Percentiles rank a stretch among this genome's conserved stretches.
Evolutionary conservation across 345 rosid genomes (phyloP).

Genomic region (Populus nigra): DNA sequence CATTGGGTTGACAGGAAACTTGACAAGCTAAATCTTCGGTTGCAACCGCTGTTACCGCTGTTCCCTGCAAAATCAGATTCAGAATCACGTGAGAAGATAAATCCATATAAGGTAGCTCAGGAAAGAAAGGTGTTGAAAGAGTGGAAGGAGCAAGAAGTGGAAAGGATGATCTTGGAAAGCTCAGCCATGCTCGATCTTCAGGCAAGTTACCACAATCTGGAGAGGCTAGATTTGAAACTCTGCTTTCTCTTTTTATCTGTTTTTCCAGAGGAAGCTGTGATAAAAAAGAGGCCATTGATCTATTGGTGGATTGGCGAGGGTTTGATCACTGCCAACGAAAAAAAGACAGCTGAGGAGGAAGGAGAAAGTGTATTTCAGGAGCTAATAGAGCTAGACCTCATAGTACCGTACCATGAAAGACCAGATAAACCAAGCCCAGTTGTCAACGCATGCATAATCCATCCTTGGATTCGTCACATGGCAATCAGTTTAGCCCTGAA

Average conservation of each 20-base stretch:
- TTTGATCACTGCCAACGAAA: not conserved
- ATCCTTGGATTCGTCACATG: constrained; percentile 12
- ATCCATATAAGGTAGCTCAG: too few relatives aligned
- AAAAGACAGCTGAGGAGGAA: constrained; percentile 6
- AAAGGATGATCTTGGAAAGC: not conserved
- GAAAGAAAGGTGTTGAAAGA: not conserved
- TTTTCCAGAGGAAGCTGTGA: not conserved
- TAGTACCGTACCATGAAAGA: not conserved
- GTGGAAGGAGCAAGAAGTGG: not conserved
- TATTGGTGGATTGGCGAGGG: constrained; percentile 13
- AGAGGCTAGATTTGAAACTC: not conserved
- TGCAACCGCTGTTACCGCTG: too few relatives aligned
- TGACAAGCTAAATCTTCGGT: too few relatives aligned
- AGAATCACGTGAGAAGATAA: too few relatives aligned
- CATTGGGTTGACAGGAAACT: too few relatives aligned
- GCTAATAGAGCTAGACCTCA: not conserved
- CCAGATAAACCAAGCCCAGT: not conserved
- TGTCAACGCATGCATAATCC: constrained; percentile 13
- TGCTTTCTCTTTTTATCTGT: not conserved
- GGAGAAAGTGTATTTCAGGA: constrained; percentile 8
- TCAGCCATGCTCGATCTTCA: not conserved
- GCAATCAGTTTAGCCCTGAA: not conserved
- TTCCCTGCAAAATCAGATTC: too few relatives aligned
- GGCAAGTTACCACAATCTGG: not conserved
- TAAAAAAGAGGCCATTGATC: constrained; percentile 3